These are phyloP conservation scores for Metschnikowia baotianmanensis DNA, from an alignment of 805 yeast species.

Conservation along the genomic window DNA sequence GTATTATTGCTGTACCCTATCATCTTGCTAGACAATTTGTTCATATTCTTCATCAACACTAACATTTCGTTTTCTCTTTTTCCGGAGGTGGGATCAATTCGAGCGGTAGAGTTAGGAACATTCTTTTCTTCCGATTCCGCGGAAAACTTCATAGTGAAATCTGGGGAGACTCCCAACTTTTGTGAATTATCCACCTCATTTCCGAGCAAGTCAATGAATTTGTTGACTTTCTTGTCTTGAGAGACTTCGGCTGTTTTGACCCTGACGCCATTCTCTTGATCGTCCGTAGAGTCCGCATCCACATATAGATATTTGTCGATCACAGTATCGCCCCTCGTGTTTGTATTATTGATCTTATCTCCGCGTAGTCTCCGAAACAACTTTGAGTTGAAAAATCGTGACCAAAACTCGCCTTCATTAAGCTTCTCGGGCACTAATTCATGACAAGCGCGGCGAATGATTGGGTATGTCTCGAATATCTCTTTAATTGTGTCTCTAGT, in stretches of 20 bases:
- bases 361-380: slow-evolving; percentile 86
- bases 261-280: slow-evolving; percentile 35
- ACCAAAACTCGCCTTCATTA: slow-evolving; percentile 93
- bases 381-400: slow-evolving; percentile 88
- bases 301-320: slow-evolving; percentile 78
- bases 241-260: slow-evolving; percentile 37
- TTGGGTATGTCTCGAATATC: slow-evolving; percentile 89
- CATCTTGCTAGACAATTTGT: slow-evolving; percentile 80
- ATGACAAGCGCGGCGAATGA: slow-evolving; percentile 81
- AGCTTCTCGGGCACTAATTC: slow-evolving; percentile 84
- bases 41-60: slow-evolving; percentile 82
- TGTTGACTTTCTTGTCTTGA: slow-evolving; percentile 49
- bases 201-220: slow-evolving; percentile 75
- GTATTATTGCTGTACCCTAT: slow-evolving; percentile 40
- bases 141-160: slow-evolving; percentile 77
- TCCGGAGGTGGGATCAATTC: slow-evolving; percentile 8
- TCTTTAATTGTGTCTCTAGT: slow-evolving; percentile 88
- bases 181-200: slow-evolving; percentile 80
- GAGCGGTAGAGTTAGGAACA: slow-evolving; percentile 1
- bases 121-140: slow-evolving; percentile 27
- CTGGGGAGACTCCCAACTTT: slow-evolving; percentile 76
- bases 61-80: slow-evolving; percentile 58
- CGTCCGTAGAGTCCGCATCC: slow-evolving; percentile 54
- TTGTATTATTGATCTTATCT: slow-evolving; percentile 66
- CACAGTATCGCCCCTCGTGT: slow-evolving; percentile 78